Conservation (phyloP, 495 filamentous ascomycete species). For the Parathielavia appendiculata region DNA sequence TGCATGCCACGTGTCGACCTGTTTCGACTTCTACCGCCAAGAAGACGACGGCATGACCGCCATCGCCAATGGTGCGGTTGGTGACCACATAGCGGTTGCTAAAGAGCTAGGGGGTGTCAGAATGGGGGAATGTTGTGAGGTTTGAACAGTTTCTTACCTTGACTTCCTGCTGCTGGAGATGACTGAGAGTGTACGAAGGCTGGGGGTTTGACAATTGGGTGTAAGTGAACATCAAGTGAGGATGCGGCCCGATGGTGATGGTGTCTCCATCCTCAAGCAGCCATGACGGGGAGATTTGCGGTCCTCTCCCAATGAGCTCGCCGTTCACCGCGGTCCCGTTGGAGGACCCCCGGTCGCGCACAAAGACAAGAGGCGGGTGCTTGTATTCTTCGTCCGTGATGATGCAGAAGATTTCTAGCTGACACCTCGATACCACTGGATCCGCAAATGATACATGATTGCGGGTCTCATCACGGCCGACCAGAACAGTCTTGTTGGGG, state of each 20-base stretch:
- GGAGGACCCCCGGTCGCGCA: slow-evolving; percentile 52
- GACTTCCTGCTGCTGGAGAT: slow-evolving; percentile 23
- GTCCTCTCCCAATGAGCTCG: slow-evolving; percentile 37
- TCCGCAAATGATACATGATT: slow-evolving; percentile 41
- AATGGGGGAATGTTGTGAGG: neutral
- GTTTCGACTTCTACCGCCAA: slow-evolving; percentile 65
- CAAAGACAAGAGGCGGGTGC: slow-evolving; percentile 52
- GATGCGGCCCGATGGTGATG: slow-evolving; percentile 40
- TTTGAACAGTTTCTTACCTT: slow-evolving; percentile 17
- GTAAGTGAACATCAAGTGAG: slow-evolving; percentile 30
- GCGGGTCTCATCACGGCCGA: slow-evolving; percentile 34
- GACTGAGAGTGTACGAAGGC: slow-evolving; percentile 11
- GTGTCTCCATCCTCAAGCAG: slow-evolving; percentile 54
- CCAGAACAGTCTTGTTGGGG: slow-evolving; percentile 28
- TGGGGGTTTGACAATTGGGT: slow-evolving; percentile 11
- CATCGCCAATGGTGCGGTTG: slow-evolving; percentile 66
- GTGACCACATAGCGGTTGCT: slow-evolving; percentile 45
- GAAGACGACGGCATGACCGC: slow-evolving; percentile 78
- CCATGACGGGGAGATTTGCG: slow-evolving; percentile 31
- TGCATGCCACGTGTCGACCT: slow-evolving; percentile 73
- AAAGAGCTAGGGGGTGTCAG: slow-evolving; percentile 39
- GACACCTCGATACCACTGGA: slow-evolving; percentile 49
- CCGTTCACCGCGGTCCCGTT: slow-evolving; percentile 55
- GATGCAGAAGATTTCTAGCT: slow-evolving; percentile 59
- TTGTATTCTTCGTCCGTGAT: slow-evolving; percentile 39